Conservation (phyloP, 768 basidiomycete genomes). For the Mycena galericulata region DNA sequence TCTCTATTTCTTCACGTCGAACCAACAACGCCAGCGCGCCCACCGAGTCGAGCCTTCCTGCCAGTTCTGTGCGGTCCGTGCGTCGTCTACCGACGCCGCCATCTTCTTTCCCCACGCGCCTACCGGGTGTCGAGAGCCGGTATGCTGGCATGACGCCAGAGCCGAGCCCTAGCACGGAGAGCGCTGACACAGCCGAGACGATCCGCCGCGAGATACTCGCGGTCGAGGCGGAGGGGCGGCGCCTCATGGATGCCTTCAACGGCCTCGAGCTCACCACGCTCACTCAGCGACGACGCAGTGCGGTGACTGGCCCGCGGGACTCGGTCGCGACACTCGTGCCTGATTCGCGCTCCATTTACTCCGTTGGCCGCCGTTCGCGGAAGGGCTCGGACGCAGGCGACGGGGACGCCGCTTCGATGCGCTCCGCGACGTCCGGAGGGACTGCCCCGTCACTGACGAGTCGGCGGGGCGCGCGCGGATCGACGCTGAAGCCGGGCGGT, state of each 20-base stretch:
- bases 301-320: constrained; percentile 40
- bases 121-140: constrained; percentile 52
- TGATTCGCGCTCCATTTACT: constrained; percentile 36
- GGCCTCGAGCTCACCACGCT: constrained; percentile 80
- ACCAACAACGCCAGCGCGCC: constrained; percentile 43
- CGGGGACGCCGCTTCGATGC: constrained; percentile 63
- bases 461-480: constrained; percentile 47
- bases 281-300: constrained; percentile 59
- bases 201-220: constrained; percentile 74
- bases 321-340: constrained; percentile 52
- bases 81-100: constrained; percentile 67
- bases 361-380: constrained; percentile 43
- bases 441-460: constrained; percentile 61
- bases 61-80: constrained; percentile 58
- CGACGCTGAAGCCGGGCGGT: constrained; percentile 48
- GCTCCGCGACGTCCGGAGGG: constrained; percentile 62
- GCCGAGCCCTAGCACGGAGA: constrained; percentile 53
- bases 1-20: constrained; percentile 60
- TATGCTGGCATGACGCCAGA: constrained; percentile 53
- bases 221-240: constrained; percentile 77
- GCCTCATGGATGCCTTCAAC: constrained; percentile 83
- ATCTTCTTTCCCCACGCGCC: constrained; percentile 63
- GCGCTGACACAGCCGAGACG: constrained; percentile 67
- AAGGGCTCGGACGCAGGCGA: constrained; percentile 55
- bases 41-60: constrained; percentile 50